These are phyloP conservation scores for Conidiobolus incongruus DNA, from an alignment of 371 early-diverging fungal species.

Conservation along the genomic window DNA sequence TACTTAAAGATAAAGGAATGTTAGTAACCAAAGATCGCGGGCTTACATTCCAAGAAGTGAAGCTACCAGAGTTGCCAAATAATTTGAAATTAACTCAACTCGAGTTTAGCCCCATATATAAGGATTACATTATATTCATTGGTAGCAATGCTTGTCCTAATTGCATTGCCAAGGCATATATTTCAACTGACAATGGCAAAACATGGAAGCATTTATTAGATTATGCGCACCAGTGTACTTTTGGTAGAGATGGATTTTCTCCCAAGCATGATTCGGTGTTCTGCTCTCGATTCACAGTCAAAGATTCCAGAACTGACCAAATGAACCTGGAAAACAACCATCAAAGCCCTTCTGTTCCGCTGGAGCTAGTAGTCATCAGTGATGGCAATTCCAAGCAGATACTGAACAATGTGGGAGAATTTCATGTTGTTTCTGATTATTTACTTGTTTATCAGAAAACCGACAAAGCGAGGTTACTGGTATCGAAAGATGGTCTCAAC, in stretches of 20 bases:
- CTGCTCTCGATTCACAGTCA: not conserved
- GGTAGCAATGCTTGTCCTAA: slow-evolving; percentile 22
- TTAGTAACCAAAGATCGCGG: slow-evolving; percentile 50
- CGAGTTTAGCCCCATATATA: slow-evolving; percentile 61
- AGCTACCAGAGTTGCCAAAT: slow-evolving; percentile 37
- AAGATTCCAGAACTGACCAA: not conserved
- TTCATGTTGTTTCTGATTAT: not conserved
- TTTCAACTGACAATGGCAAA: not conserved
- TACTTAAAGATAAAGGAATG: slow-evolving; percentile 21
- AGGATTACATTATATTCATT: slow-evolving; percentile 58
- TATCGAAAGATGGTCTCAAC: slow-evolving; percentile 42
- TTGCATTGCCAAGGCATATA: slow-evolving; percentile 13
- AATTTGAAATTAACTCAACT: slow-evolving; percentile 25
- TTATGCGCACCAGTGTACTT: too few species aligned
- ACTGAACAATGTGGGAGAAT: not conserved
- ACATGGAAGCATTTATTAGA: too few species aligned
- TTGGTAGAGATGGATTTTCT: too few species aligned
- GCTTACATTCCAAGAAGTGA: slow-evolving; percentile 22
- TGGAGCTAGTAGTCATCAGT: not conserved
- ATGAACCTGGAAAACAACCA: not conserved
- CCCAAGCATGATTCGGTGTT: not conserved
- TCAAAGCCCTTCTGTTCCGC: too few species aligned
- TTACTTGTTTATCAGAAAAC: slow-evolving; percentile 8
- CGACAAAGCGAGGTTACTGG: slow-evolving; percentile 27
- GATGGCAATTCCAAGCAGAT: not conserved